Percentiles rank a stretch among this genome's conserved stretches.
Evolutionary conservation across 306 rosid genomes (phyloP).

Genomic region (Cercis canadensis): DNA sequence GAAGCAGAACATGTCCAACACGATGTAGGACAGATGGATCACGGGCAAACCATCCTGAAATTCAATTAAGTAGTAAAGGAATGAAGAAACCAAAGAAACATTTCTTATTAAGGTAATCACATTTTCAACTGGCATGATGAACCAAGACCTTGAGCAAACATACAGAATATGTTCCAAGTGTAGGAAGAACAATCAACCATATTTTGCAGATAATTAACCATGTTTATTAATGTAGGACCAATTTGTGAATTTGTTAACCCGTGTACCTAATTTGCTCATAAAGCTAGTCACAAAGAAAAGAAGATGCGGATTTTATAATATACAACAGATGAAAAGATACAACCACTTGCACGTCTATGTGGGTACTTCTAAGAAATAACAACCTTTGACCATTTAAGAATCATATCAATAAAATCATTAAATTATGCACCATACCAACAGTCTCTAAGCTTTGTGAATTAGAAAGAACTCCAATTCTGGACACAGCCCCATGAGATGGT

Average conservation of each 20-base stretch:
- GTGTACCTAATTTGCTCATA: constrained; percentile 1
- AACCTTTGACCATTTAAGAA: constrained; percentile 2
- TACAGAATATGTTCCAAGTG: neutral
- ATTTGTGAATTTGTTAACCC: neutral
- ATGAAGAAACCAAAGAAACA: constrained; percentile 1
- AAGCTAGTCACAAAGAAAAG: constrained; percentile 22
- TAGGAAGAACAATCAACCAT: neutral
- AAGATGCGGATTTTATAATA: constrained; percentile 21
- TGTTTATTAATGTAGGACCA: constrained; percentile 4
- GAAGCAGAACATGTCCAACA: constrained; percentile 81
- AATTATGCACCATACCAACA: constrained; percentile 64
- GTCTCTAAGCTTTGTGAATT: constrained; percentile 82
- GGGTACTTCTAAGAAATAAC: constrained; percentile 8
- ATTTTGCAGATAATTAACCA: neutral
- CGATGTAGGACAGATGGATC: constrained; percentile 71
- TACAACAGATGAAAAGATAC: neutral
- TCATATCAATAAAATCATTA: neutral
- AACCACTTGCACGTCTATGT: neutral
- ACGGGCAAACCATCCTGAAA: constrained; percentile 78
- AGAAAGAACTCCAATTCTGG: constrained; percentile 70
- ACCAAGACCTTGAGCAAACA: constrained; percentile 6
- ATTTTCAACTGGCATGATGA: constrained; percentile 5
- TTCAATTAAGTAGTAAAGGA: constrained; percentile 32
- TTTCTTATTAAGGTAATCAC: constrained; percentile 26
- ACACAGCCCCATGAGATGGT: constrained; percentile 78